Percentiles rank a stretch among this genome's conserved stretches.
Evolutionary conservation across 139 green algal species (phyloP).

Genomic region (Zygnema circumcarinatum): DNA sequence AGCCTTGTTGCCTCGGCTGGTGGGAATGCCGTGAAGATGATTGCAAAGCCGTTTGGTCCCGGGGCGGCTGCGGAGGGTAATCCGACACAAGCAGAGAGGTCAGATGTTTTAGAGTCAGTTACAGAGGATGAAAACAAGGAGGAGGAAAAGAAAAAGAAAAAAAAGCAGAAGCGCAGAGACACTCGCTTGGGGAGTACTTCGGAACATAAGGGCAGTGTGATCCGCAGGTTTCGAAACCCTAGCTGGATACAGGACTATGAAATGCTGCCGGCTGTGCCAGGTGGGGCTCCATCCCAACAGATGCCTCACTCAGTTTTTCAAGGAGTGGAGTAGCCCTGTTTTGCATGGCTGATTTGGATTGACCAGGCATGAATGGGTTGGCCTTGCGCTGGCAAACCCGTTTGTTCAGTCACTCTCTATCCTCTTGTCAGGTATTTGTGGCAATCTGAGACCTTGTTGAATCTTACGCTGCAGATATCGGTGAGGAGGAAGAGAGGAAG

Average conservation of each 20-base stretch:
- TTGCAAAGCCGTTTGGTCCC: not conserved
- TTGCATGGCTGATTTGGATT: too few species aligned
- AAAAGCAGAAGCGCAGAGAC: not conserved
- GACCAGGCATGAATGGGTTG: too few species aligned
- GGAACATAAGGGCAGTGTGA: slow-evolving; percentile 18
- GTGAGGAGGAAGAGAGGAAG: not conserved
- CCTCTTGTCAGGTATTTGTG: too few species aligned
- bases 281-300: not conserved
- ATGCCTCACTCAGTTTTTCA: too few species aligned
- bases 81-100: too few species aligned
- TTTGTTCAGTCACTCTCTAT: too few species aligned
- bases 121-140: not conserved
- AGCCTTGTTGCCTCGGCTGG: not conserved
- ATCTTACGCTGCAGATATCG: too few species aligned
- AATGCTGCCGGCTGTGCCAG: slow-evolving; percentile 18
- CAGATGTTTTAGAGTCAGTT: too few species aligned
- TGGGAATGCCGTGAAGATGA: not conserved
- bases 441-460: too few species aligned
- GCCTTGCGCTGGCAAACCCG: too few species aligned
- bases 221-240: slow-evolving; percentile 5
- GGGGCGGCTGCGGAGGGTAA: not conserved
- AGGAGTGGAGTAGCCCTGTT: too few species aligned
- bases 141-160: slow-evolving; percentile 21
- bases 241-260: slow-evolving; percentile 1
- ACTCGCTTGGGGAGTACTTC: slow-evolving; percentile 8